A percentile compares a stretch with the other conserved stretches of the same genome.
These are phyloP conservation scores for Sporothrix inflata DNA, from an alignment of 2,329 filamentous ascomycete genomes.

Conservation along the genomic window DNA sequence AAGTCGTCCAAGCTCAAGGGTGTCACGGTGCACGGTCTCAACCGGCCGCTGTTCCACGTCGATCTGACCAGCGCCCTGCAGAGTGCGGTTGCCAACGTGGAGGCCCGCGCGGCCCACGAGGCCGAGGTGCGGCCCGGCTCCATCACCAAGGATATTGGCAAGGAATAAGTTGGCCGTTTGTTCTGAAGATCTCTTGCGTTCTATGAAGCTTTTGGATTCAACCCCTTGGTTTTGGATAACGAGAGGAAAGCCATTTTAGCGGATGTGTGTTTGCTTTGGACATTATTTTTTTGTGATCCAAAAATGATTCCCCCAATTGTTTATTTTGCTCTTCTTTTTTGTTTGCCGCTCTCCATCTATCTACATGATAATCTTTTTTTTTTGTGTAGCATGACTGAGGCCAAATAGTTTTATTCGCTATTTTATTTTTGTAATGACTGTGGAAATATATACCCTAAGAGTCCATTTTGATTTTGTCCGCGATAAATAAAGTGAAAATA, in stretches of 20 bases:
- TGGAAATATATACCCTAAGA: slow-evolving; percentile 10
- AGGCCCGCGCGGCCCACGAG: slow-evolving; percentile 51
- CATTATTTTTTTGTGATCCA: slow-evolving; percentile 2
- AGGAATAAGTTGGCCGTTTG: slow-evolving; percentile 14
- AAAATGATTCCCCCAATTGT: slow-evolving; percentile 28
- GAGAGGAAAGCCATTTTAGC: slow-evolving; percentile 4
- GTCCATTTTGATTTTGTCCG: neutral
- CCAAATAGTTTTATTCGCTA: slow-evolving; percentile 8
- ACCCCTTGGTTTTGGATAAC: neutral
- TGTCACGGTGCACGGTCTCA: slow-evolving; percentile 80
- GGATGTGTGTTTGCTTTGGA: slow-evolving; percentile 21
- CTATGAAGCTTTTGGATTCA: neutral
- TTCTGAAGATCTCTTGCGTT: neutral
- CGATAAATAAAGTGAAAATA: neutral
- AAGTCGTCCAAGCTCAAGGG: slow-evolving; percentile 24
- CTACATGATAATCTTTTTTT: neutral
- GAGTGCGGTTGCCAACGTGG: slow-evolving; percentile 79
- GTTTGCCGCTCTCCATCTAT: neutral
- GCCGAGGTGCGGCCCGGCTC: slow-evolving; percentile 25
- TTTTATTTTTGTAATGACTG: slow-evolving; percentile 12
- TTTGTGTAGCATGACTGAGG: slow-evolving; percentile 3
- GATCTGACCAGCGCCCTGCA: slow-evolving; percentile 89
- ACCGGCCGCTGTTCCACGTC: slow-evolving; percentile 90
- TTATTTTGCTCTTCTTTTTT: slow-evolving; percentile 10
- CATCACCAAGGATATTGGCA: slow-evolving; percentile 20